Conservation (phyloP, 202 grass and related monocot species). For the Hordeum pubiflorum region DNA sequence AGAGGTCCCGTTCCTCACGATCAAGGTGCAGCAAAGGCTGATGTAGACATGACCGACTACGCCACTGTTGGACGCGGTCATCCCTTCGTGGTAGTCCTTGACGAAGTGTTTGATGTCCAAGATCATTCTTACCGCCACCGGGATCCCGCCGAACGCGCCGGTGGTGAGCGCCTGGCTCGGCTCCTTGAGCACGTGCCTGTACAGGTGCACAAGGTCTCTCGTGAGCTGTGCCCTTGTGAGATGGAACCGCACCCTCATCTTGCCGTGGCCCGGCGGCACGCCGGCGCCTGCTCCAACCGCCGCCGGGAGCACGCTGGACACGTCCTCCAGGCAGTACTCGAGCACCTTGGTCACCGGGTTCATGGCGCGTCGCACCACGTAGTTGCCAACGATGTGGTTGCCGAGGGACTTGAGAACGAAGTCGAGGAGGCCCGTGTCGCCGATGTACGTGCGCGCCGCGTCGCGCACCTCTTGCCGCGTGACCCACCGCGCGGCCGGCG, state of each 20-base stretch:
- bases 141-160: constrained; percentile 41
- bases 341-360: constrained; percentile 93
- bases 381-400: constrained; percentile 79
- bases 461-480: constrained; percentile 90
- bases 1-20: constrained; percentile 31
- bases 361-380: constrained; percentile 75
- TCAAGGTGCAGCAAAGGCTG: constrained; percentile 52
- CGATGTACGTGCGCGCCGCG: constrained; percentile 67
- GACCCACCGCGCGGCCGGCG: constrained; percentile 47
- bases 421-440: constrained; percentile 90
- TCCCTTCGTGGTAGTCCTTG: constrained; percentile 60
- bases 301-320: constrained; percentile 53
- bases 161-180: constrained; percentile 37
- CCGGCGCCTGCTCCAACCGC: constrained; percentile 1
- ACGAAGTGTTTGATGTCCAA: constrained; percentile 76
- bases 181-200: constrained; percentile 52
- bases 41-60: constrained; percentile 30
- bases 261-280: constrained; percentile 13
- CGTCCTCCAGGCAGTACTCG: constrained; percentile 71
- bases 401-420: constrained; percentile 92
- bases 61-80: background rate
- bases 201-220: constrained; percentile 54
- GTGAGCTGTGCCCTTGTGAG: constrained; percentile 60
- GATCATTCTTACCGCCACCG: constrained; percentile 48
- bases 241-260: constrained; percentile 63